Conservation (phyloP, 1,139 yeast genomes). For the Nakaseomyces bracarensis region DNA sequence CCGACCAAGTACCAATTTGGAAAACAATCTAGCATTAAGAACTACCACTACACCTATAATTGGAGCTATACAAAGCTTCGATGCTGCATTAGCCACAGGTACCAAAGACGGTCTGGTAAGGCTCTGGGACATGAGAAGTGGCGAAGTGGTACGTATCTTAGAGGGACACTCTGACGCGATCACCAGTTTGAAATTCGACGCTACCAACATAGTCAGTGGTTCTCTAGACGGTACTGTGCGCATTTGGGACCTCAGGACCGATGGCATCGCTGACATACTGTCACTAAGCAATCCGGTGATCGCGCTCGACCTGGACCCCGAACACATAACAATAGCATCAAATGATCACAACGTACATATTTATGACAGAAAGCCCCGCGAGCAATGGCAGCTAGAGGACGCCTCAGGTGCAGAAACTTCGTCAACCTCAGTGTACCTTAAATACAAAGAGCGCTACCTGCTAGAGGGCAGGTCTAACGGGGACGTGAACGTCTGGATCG, state of each 20-base stretch:
- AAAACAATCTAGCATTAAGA: constrained; percentile 5
- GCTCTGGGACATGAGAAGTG: constrained; percentile 67
- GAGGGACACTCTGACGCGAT: constrained; percentile 67
- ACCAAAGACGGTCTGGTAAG: constrained; percentile 68
- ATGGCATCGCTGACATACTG: constrained; percentile 51
- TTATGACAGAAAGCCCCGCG: constrained; percentile 45
- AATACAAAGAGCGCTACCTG: constrained; percentile 52
- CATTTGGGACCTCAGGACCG: constrained; percentile 67
- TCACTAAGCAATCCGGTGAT: constrained; percentile 47
- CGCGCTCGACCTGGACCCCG: constrained; percentile 47
- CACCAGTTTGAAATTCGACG: constrained; percentile 62
- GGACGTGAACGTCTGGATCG: constrained; percentile 37
- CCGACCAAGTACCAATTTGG: neutral
- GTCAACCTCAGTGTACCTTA: constrained; percentile 26
- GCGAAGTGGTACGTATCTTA: constrained; percentile 56
- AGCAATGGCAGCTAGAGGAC: constrained; percentile 37
- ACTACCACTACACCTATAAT: constrained; percentile 17
- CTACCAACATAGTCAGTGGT: constrained; percentile 53
- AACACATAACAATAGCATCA: constrained; percentile 46
- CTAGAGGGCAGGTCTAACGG: constrained; percentile 58
- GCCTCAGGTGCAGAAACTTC: constrained; percentile 10
- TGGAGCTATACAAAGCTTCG: constrained; percentile 41
- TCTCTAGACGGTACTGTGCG: constrained; percentile 56
- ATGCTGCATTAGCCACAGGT: constrained; percentile 69
- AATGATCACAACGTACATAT: constrained; percentile 44